Evolutionary conservation across 2,329 filamentous ascomycete species (phyloP).

Genomic region (Orbilia quercus): DNA sequence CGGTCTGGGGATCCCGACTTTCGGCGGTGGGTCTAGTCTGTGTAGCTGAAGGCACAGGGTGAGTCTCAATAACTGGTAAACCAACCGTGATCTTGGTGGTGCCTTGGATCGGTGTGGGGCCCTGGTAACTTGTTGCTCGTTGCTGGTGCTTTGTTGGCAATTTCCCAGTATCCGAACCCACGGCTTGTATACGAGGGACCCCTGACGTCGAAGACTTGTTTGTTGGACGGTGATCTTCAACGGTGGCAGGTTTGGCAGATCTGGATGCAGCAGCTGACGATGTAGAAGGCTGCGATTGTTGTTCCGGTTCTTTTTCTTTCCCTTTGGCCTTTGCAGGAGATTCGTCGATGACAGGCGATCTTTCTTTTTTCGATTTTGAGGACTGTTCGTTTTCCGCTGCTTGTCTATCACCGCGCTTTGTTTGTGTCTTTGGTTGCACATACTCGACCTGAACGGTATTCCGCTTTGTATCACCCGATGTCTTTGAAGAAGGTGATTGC

Average conservation of each 20-base stretch:
- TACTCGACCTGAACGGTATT: slow-evolving; percentile 98
- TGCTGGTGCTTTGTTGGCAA: slow-evolving; percentile 53
- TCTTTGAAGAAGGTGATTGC: slow-evolving; percentile 68
- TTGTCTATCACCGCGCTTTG: slow-evolving; percentile 73
- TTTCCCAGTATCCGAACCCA: slow-evolving; percentile 53
- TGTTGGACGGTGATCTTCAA: slow-evolving; percentile 31
- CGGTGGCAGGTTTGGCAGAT: slow-evolving; percentile 4
- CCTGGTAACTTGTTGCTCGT: slow-evolving; percentile 54
- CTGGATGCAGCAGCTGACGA: slow-evolving; percentile 32
- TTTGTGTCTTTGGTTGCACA: slow-evolving; percentile 88
- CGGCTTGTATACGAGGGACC: slow-evolving; percentile 47
- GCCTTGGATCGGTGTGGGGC: slow-evolving; percentile 16
- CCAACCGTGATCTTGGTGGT: slow-evolving; percentile 53
- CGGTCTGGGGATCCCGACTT: slow-evolving; percentile 23
- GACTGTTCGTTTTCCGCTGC: slow-evolving; percentile 22
- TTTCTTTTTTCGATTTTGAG: slow-evolving; percentile 43
- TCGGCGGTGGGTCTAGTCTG: slow-evolving; percentile 31
- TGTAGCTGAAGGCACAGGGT: slow-evolving; percentile 18
- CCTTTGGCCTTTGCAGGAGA: slow-evolving; percentile 31
- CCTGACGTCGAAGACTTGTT: slow-evolving; percentile 52
- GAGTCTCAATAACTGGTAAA: slow-evolving; percentile 42
- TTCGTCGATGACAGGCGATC: slow-evolving; percentile 26
- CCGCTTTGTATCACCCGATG: slow-evolving; percentile 83
- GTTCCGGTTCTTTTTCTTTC: slow-evolving; percentile 39
- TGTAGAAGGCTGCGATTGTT: slow-evolving; percentile 33